Conservation (phyloP, 768 basidiomycete genomes). For the Termitomyces sp. region DNA sequence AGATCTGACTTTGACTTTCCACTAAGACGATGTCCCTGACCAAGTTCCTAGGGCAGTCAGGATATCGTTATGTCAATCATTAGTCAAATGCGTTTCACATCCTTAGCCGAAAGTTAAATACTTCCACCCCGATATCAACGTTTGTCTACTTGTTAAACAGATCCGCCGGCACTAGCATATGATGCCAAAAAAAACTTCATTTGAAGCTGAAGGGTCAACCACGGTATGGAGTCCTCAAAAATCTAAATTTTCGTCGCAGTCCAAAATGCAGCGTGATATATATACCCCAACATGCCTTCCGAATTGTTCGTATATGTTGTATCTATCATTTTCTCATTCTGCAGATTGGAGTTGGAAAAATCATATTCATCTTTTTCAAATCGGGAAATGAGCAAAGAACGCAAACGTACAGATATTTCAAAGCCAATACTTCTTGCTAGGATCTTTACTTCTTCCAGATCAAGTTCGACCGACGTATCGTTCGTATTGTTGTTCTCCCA, state of each 20-base stretch:
- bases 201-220: background rate
- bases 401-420: slow-evolving; percentile 58
- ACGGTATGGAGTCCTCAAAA: background rate
- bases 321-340: slow-evolving; percentile 79
- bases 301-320: slow-evolving; percentile 86
- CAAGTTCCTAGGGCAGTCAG: background rate
- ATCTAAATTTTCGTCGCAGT: slow-evolving; percentile 45
- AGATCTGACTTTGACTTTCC: background rate
- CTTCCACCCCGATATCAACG: background rate
- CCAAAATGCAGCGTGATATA: slow-evolving; percentile 85
- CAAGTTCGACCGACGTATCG: slow-evolving; percentile 83
- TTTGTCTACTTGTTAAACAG: background rate
- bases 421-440: slow-evolving; percentile 77
- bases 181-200: background rate
- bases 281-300: slow-evolving; percentile 76
- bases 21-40: too few relatives aligned
- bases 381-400: background rate
- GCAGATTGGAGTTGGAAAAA: background rate
- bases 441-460: slow-evolving; percentile 81
- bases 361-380: background rate
- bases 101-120: background rate
- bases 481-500: slow-evolving; percentile 84
- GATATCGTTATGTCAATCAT: background rate
- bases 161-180: background rate
- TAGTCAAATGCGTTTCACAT: background rate